A percentile compares a stretch with the other conserved stretches of the same genome.
Evolutionary conservation across 305 asterid species (phyloP).

Genomic region (Rubia occidens): DNA sequence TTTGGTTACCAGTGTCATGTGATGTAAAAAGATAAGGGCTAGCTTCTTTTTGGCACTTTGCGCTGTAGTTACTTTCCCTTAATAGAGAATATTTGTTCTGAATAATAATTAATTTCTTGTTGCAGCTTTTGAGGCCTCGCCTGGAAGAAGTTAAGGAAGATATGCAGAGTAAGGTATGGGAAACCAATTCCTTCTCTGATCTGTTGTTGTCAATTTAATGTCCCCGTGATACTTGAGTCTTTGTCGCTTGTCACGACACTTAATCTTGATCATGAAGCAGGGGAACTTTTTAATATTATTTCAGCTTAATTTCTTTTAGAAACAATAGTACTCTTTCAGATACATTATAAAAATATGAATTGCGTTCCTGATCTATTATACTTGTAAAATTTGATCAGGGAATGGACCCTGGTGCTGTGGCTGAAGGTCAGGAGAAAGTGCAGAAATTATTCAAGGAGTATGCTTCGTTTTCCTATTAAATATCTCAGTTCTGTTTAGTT

Average conservation of each 20-base stretch:
- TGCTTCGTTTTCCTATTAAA: constrained; percentile 23
- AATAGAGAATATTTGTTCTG: neutral
- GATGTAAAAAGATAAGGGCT: neutral
- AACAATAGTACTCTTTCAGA: neutral
- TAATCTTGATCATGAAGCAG: neutral
- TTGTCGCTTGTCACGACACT: neutral
- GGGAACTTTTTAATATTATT: neutral
- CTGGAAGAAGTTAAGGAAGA: constrained; percentile 61
- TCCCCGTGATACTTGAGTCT: neutral
- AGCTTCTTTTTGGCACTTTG: neutral
- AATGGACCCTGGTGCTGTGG: constrained; percentile 60
- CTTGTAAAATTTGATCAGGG: constrained; percentile 42
- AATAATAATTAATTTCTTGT: constrained; percentile 13
- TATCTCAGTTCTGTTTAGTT: neutral
- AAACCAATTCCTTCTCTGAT: constrained; percentile 19
- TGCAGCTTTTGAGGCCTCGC: constrained; percentile 68
- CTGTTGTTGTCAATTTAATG: neutral
- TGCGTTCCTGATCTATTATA: neutral
- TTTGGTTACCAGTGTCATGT: neutral
- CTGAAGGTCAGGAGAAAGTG: constrained; percentile 73
- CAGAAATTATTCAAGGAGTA: constrained; percentile 60
- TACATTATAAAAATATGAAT: neutral
- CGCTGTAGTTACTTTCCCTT: neutral
- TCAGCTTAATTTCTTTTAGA: neutral
- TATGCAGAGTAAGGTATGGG: constrained; percentile 54